phyloP scores from a whole-genome alignment of 345 rosid genomes.

The Durio zibethinus region DNA sequence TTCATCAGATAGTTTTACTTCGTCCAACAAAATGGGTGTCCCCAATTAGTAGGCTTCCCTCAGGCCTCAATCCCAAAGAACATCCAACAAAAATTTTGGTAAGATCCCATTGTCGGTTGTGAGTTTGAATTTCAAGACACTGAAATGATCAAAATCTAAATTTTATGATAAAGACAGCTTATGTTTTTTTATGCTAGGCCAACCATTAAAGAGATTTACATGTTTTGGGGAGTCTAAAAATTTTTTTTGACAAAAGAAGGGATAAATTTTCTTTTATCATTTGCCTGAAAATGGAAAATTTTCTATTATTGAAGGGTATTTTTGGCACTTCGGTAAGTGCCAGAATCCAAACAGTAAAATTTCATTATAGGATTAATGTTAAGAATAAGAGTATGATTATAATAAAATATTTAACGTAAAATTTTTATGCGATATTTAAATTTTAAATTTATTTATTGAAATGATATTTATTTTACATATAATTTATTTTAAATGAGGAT shows the following conservation, averaged over 20 bases:
- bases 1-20: neutral
- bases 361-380: too few relatives aligned
- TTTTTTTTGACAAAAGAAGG: too few relatives aligned
- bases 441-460: too few relatives aligned
- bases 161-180: neutral
- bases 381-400: too few relatives aligned
- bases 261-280: too few relatives aligned
- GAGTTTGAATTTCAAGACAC: constrained; percentile 5
- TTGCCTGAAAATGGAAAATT: neutral
- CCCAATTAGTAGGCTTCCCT: constrained; percentile 16
- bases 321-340: neutral
- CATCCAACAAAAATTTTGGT: constrained; percentile 3
- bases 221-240: too few relatives aligned
- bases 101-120: constrained; percentile 12
- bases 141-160: constrained; percentile 1
- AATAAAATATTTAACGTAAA: too few relatives aligned
- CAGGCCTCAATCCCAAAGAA: neutral
- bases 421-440: too few relatives aligned
- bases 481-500: too few relatives aligned
- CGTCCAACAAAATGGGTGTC: constrained; percentile 3
- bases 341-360: too few relatives aligned
- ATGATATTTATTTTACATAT: too few relatives aligned
- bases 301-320: neutral
- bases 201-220: neutral
- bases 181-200: neutral